phyloP scores from a whole-genome alignment of 129 eudicot genomes.

The Deinandra increscens region DNA sequence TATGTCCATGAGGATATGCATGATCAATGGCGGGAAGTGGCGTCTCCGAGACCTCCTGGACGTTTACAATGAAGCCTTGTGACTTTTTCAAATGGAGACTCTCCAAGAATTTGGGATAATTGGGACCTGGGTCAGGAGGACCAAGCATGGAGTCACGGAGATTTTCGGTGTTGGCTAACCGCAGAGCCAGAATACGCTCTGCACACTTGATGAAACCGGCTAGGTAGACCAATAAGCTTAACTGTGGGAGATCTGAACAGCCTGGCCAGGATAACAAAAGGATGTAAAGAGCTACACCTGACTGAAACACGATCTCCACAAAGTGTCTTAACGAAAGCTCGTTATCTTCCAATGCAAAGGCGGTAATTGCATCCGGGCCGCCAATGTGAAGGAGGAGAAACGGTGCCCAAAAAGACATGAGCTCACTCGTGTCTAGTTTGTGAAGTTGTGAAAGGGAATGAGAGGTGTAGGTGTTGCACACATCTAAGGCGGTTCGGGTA shows the following conservation, averaged over 20 bases:
- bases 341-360: constrained; percentile 60
- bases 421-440: constrained; percentile 15
- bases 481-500: constrained; percentile 34
- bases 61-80: constrained; percentile 46
- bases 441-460: constrained; percentile 10
- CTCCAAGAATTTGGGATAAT: constrained; percentile 50
- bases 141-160: constrained; percentile 49
- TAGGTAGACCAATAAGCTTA: constrained; percentile 24
- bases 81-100: constrained; percentile 43
- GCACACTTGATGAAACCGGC: constrained; percentile 46
- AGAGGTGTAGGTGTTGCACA: constrained; percentile 18
- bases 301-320: constrained; percentile 35
- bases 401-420: constrained; percentile 63
- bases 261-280: constrained; percentile 47
- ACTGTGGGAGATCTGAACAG: constrained; percentile 32
- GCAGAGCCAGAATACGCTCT: constrained; percentile 45
- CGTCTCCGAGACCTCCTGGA: constrained; percentile 38
- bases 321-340: constrained; percentile 55
- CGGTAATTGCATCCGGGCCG: constrained; percentile 62
- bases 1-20: constrained; percentile 7
- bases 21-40: constrained; percentile 23
- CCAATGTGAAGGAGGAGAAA: constrained; percentile 70
- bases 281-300: constrained; percentile 40
- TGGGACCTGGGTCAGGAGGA: constrained; percentile 59
- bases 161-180: constrained; percentile 40